Conservation (phyloP, 139 green algal genomes). For the Chlamydomonas asymmetrica region DNA sequence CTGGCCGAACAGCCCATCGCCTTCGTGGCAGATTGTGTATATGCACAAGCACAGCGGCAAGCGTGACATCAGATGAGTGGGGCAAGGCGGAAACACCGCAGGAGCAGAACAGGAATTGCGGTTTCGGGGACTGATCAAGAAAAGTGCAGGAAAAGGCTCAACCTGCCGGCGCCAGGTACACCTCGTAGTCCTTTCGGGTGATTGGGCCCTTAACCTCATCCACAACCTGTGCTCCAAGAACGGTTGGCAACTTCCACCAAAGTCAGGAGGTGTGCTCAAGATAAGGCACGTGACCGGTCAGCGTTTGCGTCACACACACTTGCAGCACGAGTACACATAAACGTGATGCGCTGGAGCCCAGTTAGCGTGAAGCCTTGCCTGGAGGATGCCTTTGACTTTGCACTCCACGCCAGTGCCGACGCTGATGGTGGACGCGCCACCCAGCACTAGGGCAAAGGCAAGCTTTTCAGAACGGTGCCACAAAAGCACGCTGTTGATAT, state of each 20-base stretch:
- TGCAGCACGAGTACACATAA: too few species aligned
- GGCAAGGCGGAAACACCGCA: too few species aligned
- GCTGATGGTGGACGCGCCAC: slow-evolving; percentile 50
- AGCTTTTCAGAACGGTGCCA: slow-evolving; percentile 81
- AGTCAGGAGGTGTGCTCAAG: background rate
- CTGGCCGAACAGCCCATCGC: slow-evolving; percentile 45
- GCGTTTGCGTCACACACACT: background rate
- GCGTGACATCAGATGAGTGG: too few species aligned
- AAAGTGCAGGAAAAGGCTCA: too few species aligned
- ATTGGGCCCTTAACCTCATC: slow-evolving; percentile 70
- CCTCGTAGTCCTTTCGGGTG: slow-evolving; percentile 80
- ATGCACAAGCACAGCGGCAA: too few species aligned
- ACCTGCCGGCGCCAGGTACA: slow-evolving; percentile 47
- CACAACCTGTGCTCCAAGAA: slow-evolving; percentile 74
- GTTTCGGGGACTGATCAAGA: too few species aligned
- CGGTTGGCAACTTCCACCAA: too few species aligned
- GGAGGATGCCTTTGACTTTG: slow-evolving; percentile 76
- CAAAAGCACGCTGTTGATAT: slow-evolving; percentile 82
- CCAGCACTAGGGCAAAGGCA: slow-evolving; percentile 72
- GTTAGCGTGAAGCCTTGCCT: too few species aligned
- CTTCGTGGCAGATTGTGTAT: too few species aligned
- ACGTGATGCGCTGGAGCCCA: too few species aligned
- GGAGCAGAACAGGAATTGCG: too few species aligned
- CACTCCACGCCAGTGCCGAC: slow-evolving; percentile 73
- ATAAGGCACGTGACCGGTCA: background rate